phyloP scores from a whole-genome alignment of 2,329 filamentous ascomycete species.

The Dothideomycetidae sp. region DNA sequence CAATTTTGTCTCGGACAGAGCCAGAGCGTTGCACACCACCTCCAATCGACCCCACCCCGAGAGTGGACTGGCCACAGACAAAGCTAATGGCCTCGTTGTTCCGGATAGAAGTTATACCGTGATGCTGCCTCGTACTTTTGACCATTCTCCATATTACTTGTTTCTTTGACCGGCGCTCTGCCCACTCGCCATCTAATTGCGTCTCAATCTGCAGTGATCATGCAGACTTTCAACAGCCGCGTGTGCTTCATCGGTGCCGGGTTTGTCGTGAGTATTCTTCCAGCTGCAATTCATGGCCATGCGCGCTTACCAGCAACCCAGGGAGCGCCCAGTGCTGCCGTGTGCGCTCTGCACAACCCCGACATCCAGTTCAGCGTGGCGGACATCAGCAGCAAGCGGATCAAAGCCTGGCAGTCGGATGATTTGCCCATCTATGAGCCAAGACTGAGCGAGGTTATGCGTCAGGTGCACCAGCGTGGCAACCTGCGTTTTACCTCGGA shows the following conservation, averaged over 20 bases:
- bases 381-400: constrained; percentile 50
- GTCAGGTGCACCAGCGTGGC: constrained; percentile 38
- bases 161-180: no score
- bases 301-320: not conserved
- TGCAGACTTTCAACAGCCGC: not conserved
- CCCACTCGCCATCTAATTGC: no score
- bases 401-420: constrained; percentile 58
- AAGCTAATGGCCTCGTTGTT: no score
- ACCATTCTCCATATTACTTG: no score
- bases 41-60: no score
- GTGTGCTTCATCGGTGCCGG: constrained; percentile 12
- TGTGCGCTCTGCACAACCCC: constrained; percentile 61
- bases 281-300: constrained; percentile 2
- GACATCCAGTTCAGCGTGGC: constrained; percentile 57
- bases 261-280: constrained; percentile 11
- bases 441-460: constrained; percentile 53
- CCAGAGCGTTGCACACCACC: no score
- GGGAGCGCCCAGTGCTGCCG: constrained; percentile 54
- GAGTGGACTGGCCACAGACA: no score
- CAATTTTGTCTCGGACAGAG: no score
- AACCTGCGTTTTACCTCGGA: constrained; percentile 66
- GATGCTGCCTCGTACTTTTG: no score
- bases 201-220: not conserved
- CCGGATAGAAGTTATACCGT: no score
- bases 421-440: constrained; percentile 66